phyloP scores from a whole-genome alignment of 2,329 filamentous ascomycete species.

The Thelonectria discophora region DNA sequence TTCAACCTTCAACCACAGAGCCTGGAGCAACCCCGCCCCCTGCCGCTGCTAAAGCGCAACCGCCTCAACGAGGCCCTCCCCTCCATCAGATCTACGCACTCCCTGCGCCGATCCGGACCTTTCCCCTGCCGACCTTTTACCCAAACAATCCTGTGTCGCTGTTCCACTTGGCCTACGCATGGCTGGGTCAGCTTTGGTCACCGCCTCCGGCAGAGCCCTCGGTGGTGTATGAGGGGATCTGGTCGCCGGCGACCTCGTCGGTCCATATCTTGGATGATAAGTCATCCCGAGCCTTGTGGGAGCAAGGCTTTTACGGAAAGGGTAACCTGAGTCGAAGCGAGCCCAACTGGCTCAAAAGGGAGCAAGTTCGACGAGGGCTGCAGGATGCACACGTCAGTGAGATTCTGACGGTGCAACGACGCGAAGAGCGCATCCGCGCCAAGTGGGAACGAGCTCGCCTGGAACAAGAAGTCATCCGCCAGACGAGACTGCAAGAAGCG shows the following conservation, averaged over 20 bases:
- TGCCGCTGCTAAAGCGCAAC: constrained; percentile 32
- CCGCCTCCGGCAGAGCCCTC: constrained; percentile 71
- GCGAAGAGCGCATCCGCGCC: constrained; percentile 81
- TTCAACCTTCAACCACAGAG: constrained; percentile 38
- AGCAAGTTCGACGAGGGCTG: constrained; percentile 75
- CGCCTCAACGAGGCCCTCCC: constrained; percentile 50
- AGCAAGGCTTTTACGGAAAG: constrained; percentile 97
- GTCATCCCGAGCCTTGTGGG: constrained; percentile 86
- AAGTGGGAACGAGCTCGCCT: constrained; percentile 93
- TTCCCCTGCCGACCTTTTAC: constrained; percentile 87
- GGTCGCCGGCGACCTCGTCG: constrained; percentile 82
- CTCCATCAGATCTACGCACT: constrained; percentile 81
- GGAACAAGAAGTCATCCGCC: constrained; percentile 84
- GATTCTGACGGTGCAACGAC: constrained; percentile 77
- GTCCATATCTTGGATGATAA: constrained; percentile 82
- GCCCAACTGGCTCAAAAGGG: constrained; percentile 88
- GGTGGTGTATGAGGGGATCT: constrained; percentile 75
- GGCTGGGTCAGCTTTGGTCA: constrained; percentile 76
- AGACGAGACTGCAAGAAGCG: constrained; percentile 64
- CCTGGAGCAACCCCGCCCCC: constrained; percentile 36
- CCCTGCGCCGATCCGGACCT: constrained; percentile 80
- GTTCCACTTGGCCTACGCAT: constrained; percentile 79
- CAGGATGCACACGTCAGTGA: constrained; percentile 78
- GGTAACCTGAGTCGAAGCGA: constrained; percentile 93
- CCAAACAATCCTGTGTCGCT: constrained; percentile 92